A percentile compares a stretch with the other conserved stretches of the same genome.
Evolutionary conservation across 2,329 filamentous ascomycete genomes (phyloP).

Genomic region (Ophiognomonia clavigignenti-juglandacearum): DNA sequence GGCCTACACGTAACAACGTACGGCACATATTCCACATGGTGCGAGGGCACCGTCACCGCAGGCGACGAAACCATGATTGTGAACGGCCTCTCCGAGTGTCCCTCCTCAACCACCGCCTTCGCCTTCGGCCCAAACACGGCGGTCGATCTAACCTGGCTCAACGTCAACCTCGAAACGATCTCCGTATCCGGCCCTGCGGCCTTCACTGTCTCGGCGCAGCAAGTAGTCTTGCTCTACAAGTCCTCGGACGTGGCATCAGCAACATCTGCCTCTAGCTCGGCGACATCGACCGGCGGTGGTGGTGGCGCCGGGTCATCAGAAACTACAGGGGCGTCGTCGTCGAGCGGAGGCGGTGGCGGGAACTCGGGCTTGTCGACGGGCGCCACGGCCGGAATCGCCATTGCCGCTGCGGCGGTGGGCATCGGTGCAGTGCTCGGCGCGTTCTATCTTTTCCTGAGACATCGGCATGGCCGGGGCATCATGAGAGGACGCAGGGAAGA

Average conservation of each 20-base stretch:
- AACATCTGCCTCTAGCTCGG: background rate
- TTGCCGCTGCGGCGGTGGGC: slow-evolving; percentile 4
- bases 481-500: background rate
- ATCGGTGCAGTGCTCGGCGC: background rate
- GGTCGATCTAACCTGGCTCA: slow-evolving; percentile 7
- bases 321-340: too few species aligned
- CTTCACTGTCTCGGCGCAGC: slow-evolving; percentile 8
- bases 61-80: slow-evolving; percentile 5
- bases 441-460: slow-evolving; percentile 6
- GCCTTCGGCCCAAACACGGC: background rate
- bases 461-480: background rate
- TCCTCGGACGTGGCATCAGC: slow-evolving; percentile 6
- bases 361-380: slow-evolving; percentile 3
- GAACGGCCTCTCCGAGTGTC: slow-evolving; percentile 13
- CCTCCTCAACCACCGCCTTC: slow-evolving; percentile 9
- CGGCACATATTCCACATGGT: slow-evolving; percentile 14
- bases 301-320: background rate
- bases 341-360: background rate
- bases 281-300: background rate
- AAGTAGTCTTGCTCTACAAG: slow-evolving; percentile 4
- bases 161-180: background rate
- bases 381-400: slow-evolving; percentile 9
- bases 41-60: slow-evolving; percentile 7
- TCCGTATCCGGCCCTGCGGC: slow-evolving; percentile 7
- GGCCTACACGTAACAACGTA: slow-evolving; percentile 8